Conservation (phyloP, 495 filamentous ascomycete species). For the Hyaloscypha hepaticicola region DNA sequence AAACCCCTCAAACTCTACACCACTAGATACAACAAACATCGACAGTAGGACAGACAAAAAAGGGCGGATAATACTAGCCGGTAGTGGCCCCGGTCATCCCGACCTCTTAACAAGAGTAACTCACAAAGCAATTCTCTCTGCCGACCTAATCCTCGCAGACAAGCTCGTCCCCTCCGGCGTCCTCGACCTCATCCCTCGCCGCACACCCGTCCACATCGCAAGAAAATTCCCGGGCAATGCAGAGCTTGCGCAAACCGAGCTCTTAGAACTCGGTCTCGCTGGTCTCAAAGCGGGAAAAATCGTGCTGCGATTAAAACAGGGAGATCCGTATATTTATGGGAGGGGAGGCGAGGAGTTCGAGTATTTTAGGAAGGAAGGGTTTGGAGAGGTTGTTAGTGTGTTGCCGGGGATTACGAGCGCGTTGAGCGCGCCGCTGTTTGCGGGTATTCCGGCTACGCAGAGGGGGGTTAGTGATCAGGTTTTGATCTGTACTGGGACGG, state of each 20-base stretch:
- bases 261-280: constrained; percentile 74
- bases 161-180: constrained; percentile 92
- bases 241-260: constrained; percentile 87
- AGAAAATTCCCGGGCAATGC: constrained; percentile 98
- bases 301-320: constrained; percentile 90
- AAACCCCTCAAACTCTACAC: constrained; percentile 14
- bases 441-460: constrained; percentile 83
- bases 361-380: constrained; percentile 77
- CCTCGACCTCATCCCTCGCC: constrained; percentile 83
- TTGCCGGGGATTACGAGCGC: constrained; percentile 90
- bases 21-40: constrained; percentile 9
- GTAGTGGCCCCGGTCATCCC: constrained; percentile 91
- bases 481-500: constrained; percentile 91
- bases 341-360: constrained; percentile 88
- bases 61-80: constrained; percentile 83
- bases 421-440: constrained; percentile 83
- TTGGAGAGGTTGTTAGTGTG: constrained; percentile 57
- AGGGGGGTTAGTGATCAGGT: constrained; percentile 89
- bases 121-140: constrained; percentile 76
- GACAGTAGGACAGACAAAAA: constrained; percentile 24
- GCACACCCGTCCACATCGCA: constrained; percentile 87
- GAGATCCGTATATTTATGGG: constrained; percentile 95
- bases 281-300: constrained; percentile 69
- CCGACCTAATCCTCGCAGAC: constrained; percentile 89
- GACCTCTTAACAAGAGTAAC: constrained; percentile 88